Evolutionary conservation across 2,329 filamentous ascomycete genomes (phyloP).

Genomic region (Cercospora sp.): DNA sequence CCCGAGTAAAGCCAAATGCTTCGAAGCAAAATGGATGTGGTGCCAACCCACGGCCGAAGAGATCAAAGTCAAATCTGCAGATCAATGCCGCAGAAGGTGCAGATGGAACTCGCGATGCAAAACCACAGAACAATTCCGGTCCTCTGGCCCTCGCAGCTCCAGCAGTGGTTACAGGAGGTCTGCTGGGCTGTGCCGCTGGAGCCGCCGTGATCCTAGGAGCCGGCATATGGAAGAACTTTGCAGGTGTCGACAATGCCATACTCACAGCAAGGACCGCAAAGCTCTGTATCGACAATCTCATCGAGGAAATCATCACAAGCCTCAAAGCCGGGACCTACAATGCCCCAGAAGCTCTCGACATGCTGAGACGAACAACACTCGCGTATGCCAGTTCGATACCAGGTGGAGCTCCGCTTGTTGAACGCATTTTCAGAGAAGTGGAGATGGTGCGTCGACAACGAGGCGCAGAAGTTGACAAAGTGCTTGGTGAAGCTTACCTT

Average conservation of each 20-base stretch:
- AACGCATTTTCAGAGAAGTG: conserved; percentile 34
- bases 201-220: conserved; percentile 33
- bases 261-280: conserved; percentile 32
- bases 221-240: conserved; percentile 33
- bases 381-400: conserved; percentile 34
- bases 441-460: conserved; percentile 31
- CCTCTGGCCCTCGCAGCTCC: conserved; percentile 27
- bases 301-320: conserved; percentile 33
- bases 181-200: conserved; percentile 34
- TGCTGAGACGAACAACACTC: conserved; percentile 34
- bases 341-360: conserved; percentile 35
- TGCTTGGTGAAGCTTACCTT: conserved; percentile 27
- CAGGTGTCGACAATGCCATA: conserved; percentile 32
- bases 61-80: not conserved
- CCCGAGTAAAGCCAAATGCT: not conserved
- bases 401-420: conserved; percentile 32
- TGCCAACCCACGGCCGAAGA: not conserved
- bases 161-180: conserved; percentile 33
- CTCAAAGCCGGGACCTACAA: conserved; percentile 36
- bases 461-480: conserved; percentile 32
- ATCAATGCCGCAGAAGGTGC: not conserved
- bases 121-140: not conserved
- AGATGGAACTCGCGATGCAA: not conserved
- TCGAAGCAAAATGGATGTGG: not conserved
- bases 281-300: conserved; percentile 34